Base-by-base conservation (phyloP, 78 protist species). In the Dictyostelium intermedium region DNA sequence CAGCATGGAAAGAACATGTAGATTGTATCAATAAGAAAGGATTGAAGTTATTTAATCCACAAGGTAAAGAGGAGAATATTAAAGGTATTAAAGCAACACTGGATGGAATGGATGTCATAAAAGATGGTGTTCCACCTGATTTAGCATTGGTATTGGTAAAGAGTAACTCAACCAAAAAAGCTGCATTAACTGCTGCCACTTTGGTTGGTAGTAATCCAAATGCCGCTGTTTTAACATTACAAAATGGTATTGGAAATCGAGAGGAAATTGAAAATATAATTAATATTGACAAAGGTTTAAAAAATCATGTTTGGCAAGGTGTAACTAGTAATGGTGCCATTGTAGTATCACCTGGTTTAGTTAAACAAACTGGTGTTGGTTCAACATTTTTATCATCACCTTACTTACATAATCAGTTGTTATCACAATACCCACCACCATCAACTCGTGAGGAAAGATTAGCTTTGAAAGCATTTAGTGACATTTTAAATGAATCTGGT, bases 171-270 rank as follows among this genome's bases (percentile, higher is more conserved):
- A 93, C 96, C 3, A 87, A 77, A 76, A 91, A 78, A n/a, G 96
- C 96, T 13, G 95, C 93, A 4, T 25, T 50, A 0, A 91, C 87
- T 18, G 95, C 93, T 14, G 61, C 89, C 0, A 76, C 35, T 5
- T 34, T 92, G 5, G 41, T 92, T 47, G 60, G 74, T 23, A 87
- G 94, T 0, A 73, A 76, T 56, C 85, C 91, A 23, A 72, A 83
- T 45, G 97, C 96, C 0, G 79, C 66, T 5, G 92, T 96, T 3
- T 30, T 96, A 56, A 95, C 98, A 1, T 87, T 97, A 41, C 98
- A 97, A 80, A 97, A 97, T 89, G 98, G 98, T 30, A 83, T 97
- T 35, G 98, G 98, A 16, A 97, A 97, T 84, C 14, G 91, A 7
- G 97, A 97, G 27, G 80, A 69, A 16, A 43, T 97, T 16, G 78